phyloP scores from a whole-genome alignment of 176 grass and related monocot genomes.

The Triticum turgidum region DNA sequence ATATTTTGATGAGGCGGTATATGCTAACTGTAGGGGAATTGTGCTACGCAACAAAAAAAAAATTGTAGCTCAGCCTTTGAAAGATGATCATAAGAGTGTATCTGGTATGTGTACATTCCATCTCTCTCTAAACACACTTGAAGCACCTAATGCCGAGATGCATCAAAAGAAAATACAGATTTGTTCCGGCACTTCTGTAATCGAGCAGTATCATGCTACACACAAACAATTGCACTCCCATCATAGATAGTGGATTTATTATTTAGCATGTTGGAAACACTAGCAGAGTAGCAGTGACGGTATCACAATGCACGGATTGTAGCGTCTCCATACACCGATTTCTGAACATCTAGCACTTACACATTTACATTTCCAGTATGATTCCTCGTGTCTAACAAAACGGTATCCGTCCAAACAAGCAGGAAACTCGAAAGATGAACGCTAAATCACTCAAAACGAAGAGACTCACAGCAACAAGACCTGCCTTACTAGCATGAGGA shows the following conservation, averaged over 20 bases:
- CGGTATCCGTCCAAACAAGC: neutral
- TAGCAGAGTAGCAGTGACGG: neutral
- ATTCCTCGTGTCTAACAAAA: neutral
- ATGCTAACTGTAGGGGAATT: too few species aligned
- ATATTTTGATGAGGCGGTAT: too few species aligned
- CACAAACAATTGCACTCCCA: neutral
- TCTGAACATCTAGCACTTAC: slow-evolving; percentile 28
- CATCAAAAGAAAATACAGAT: neutral
- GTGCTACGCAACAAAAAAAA: too few species aligned
- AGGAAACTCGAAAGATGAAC: neutral
- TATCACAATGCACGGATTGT: neutral
- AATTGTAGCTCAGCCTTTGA: too few species aligned
- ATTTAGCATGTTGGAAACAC: neutral
- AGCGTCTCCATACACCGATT: neutral
- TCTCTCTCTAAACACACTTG: neutral
- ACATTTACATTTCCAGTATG: slow-evolving; percentile 24
- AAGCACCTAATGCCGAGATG: neutral
- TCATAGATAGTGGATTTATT: neutral
- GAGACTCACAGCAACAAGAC: neutral
- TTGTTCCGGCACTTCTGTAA: neutral
- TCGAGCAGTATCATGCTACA: neutral
- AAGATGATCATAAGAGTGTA: too few species aligned
- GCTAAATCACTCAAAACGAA: neutral
- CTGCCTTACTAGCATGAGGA: slow-evolving; percentile 7
- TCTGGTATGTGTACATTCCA: too few species aligned